phyloP scores from a whole-genome alignment of 441 rosid species.

The Erysimum pusillum region DNA sequence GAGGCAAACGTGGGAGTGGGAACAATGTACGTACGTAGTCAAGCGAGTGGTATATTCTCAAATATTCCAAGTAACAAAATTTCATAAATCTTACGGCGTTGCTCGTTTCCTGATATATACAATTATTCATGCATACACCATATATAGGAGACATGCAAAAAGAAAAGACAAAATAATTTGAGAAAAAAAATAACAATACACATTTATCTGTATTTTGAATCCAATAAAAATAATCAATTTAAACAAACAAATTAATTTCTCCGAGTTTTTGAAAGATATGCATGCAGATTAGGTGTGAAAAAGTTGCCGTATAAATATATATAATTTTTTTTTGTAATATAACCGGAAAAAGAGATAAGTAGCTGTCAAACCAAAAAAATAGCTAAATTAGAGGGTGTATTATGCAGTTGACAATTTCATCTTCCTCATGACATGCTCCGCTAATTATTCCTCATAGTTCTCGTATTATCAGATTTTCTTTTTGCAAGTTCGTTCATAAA shows the following conservation, averaged over 20 bases:
- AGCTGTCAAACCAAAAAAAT: neutral
- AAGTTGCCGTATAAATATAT: neutral
- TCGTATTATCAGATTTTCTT: neutral
- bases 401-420: conserved; percentile 35
- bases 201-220: neutral
- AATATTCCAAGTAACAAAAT: neutral
- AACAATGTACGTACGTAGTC: neutral
- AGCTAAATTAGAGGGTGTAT: conserved; percentile 12
- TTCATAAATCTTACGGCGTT: neutral
- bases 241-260: neutral
- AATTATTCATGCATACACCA: neutral
- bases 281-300: neutral
- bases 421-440: conserved; percentile 21
- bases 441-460: neutral
- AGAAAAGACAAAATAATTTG: too few species aligned
- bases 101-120: neutral
- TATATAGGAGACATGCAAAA: neutral
- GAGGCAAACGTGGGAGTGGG: conserved; percentile 20
- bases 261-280: neutral
- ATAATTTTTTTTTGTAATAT: neutral
- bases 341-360: neutral
- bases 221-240: neutral
- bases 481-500: neutral
- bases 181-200: neutral
- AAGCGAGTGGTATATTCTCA: neutral